Base-by-base conservation (phyloP, 257 asterid species). In the Coffea eugenioides region DNA sequence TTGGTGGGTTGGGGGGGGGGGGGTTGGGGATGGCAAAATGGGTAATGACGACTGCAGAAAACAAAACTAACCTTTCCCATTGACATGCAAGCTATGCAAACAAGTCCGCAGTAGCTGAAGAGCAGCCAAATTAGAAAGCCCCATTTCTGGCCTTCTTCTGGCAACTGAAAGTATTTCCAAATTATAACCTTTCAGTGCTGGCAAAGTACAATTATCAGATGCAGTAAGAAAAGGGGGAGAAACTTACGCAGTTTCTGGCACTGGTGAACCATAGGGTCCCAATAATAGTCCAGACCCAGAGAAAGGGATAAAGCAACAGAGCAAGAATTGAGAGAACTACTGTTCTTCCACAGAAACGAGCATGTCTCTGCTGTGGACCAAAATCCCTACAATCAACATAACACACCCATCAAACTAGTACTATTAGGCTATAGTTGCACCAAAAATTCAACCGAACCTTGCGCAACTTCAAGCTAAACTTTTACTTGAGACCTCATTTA, bases 131-230 rank as follows among this genome's bases (percentile, higher is more conserved):
- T 96, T 66, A 92, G 97, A 85, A 94, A 96, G 72, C 98, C 99
- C 99, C 98, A 94, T 75, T 94, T 93, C 88, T 96, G 98, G 80
- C 98, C 99, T 71, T 95, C 97, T 90, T 94, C 92, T 5, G 97
- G 97, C 89, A 96, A 77, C 99, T 87, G 88, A 67, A 78, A 80
- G 76, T 54, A 79, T 83, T 73, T 71, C 65, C 48, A n/a, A 67
- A 34, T 83, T 71, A 73, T 61, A 67, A 61, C 69, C 36, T 45
- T 36, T 54, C 18, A 41, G 77, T 59, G 77, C 73, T 84, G 83
- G 61, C 79, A 62, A 76, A n/a, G 64, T 43, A 80, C 43, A 56
- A 66, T 48, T 59, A 48, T 14, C 72, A 8, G 25, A 62, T 1
- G 72, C 57, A 67, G 41, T 51, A 68, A 71, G n/a, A 54, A 67